phyloP scores from a whole-genome alignment of 208 protist species.

The Trypanosoma lewisi region DNA sequence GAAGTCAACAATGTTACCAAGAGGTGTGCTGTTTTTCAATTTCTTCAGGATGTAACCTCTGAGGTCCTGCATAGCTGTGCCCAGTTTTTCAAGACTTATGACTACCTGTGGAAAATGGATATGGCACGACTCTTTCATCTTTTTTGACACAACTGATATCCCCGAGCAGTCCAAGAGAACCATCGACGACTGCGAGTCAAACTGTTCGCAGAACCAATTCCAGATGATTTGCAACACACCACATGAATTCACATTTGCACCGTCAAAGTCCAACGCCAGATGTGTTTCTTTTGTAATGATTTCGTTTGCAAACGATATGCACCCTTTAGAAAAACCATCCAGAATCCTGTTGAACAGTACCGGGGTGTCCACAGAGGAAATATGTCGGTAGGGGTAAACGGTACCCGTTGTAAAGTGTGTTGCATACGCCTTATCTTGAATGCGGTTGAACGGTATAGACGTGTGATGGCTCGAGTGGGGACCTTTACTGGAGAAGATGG shows the following conservation, averaged over 20 bases:
- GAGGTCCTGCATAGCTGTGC: conserved; percentile 26
- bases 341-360: conserved; percentile 58
- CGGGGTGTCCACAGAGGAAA: conserved; percentile 32
- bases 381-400: conserved; percentile 52
- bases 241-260: conserved; percentile 32
- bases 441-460: conserved; percentile 35
- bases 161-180: conserved; percentile 55
- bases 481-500: not conserved
- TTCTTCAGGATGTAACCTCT: conserved; percentile 17
- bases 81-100: conserved; percentile 28
- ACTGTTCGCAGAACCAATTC: conserved; percentile 37
- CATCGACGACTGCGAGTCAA: conserved; percentile 27
- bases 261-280: conserved; percentile 61
- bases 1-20: conserved; percentile 20
- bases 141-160: conserved; percentile 32
- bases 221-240: conserved; percentile 37
- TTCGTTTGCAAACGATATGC: conserved; percentile 62
- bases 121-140: conserved; percentile 61
- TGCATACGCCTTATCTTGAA: conserved; percentile 56
- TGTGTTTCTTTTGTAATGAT: conserved; percentile 48
- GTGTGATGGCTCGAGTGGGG: conserved; percentile 33
- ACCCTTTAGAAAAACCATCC: conserved; percentile 22
- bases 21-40: not conserved
- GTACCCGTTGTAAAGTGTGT: conserved; percentile 67
- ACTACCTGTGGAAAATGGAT: conserved; percentile 64